Conservation (phyloP, 441 rosid species). For the Gossypium gossypioides region DNA sequence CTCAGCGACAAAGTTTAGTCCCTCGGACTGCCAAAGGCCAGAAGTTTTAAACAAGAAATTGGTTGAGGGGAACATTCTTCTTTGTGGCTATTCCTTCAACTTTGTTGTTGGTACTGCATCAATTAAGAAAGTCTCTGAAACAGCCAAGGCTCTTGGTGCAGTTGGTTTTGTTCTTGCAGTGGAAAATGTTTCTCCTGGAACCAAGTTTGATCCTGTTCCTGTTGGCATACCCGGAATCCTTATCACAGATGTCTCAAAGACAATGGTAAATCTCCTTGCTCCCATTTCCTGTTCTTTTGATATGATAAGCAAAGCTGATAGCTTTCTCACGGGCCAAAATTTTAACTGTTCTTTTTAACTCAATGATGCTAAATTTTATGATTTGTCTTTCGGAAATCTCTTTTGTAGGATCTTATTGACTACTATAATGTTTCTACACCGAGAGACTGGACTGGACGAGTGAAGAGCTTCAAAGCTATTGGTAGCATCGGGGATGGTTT, state of each 20-base stretch:
- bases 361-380: neutral
- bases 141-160: conserved; percentile 92
- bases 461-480: conserved; percentile 64
- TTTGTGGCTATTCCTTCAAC: conserved; percentile 96
- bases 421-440: conserved; percentile 78
- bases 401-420: conserved; percentile 72
- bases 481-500: conserved; percentile 93
- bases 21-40: conserved; percentile 93
- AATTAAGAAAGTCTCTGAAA: conserved; percentile 80
- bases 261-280: conserved; percentile 50
- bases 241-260: conserved; percentile 65
- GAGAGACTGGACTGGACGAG: conserved; percentile 95
- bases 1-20: conserved; percentile 59
- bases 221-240: conserved; percentile 78
- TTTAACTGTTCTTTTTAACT: neutral
- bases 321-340: neutral
- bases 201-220: conserved; percentile 94
- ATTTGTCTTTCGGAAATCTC: conserved; percentile 14
- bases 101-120: conserved; percentile 90
- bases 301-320: neutral
- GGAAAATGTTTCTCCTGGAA: conserved; percentile 85
- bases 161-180: conserved; percentile 94
- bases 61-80: conserved; percentile 82
- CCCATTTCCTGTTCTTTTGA: neutral
- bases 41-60: conserved; percentile 73